Evolutionary conservation across 345 rosid genomes (phyloP).

Genomic region (Linum tenue): DNA sequence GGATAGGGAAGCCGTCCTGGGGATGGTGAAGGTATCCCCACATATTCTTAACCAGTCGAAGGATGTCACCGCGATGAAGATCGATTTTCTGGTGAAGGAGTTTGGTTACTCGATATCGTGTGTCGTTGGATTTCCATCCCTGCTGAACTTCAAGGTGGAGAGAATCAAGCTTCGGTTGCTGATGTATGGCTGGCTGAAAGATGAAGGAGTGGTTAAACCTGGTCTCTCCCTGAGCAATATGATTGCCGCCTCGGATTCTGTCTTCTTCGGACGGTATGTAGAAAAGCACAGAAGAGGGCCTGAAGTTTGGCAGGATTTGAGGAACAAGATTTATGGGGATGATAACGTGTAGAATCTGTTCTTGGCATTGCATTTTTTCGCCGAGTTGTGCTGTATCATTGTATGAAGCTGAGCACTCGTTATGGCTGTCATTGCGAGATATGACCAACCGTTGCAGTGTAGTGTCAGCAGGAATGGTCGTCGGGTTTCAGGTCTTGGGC

Average conservation of each 20-base stretch:
- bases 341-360: not conserved
- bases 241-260: conserved; percentile 31
- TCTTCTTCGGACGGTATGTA: conserved; percentile 35
- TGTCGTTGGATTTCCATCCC: conserved; percentile 44
- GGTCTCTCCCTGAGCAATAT: conserved; percentile 39
- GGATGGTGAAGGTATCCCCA: conserved; percentile 53
- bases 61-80: conserved; percentile 42
- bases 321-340: conserved; percentile 24
- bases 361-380: no score
- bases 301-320: conserved; percentile 49
- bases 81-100: conserved; percentile 37
- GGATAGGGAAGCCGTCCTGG: conserved; percentile 39
- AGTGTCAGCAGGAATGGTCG: no score
- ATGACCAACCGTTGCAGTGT: no score
- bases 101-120: conserved; percentile 48
- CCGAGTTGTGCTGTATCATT: no score
- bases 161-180: conserved; percentile 47
- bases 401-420: no score
- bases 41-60: conserved; percentile 48
- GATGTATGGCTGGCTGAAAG: conserved; percentile 67
- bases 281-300: conserved; percentile 49
- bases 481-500: no score
- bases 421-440: no score
- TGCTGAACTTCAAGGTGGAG: conserved; percentile 32
- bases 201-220: conserved; percentile 29